phyloP scores from a whole-genome alignment of 495 filamentous ascomycete species.

The Annulohypoxylon maeteangense region DNA sequence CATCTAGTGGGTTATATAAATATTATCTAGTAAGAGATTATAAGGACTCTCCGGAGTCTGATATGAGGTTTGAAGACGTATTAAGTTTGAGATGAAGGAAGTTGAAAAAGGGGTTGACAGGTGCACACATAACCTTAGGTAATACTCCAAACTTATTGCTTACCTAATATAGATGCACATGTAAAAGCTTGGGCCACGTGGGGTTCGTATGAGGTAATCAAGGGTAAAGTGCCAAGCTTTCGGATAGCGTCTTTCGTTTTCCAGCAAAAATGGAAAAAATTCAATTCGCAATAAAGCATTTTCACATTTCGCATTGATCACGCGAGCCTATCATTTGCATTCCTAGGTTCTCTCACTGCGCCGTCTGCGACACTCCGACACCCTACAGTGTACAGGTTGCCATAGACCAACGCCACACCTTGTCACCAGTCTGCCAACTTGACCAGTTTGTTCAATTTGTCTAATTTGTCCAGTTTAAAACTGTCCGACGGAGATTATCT shows the following conservation, averaged over 20 bases:
- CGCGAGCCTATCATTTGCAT: constrained; percentile 36
- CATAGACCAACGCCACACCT: constrained; percentile 13
- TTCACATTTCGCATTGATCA: constrained; percentile 26
- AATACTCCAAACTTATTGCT: too few relatives aligned
- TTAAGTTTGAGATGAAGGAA: too few relatives aligned
- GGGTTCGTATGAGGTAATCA: not conserved
- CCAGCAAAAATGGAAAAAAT: constrained; percentile 10
- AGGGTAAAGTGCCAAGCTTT: constrained; percentile 5
- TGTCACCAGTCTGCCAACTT: not conserved
- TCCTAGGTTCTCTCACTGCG: not conserved
- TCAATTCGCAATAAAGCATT: not conserved
- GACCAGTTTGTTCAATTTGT: not conserved
- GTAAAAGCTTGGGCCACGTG: constrained; percentile 27
- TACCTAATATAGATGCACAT: not conserved
- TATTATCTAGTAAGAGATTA: too few relatives aligned
- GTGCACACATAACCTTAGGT: too few relatives aligned
- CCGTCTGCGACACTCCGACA: constrained; percentile 1
- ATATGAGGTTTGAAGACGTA: too few relatives aligned
- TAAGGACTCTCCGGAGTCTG: too few relatives aligned
- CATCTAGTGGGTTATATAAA: too few relatives aligned
- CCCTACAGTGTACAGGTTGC: not conserved
- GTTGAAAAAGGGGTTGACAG: too few relatives aligned
- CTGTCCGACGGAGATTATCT: constrained; percentile 24
- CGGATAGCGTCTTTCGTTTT: constrained; percentile 15
- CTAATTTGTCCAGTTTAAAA: constrained; percentile 6